Evolutionary conservation across 805 yeast genomes (phyloP).

Genomic region (Pichia manshurica): DNA sequence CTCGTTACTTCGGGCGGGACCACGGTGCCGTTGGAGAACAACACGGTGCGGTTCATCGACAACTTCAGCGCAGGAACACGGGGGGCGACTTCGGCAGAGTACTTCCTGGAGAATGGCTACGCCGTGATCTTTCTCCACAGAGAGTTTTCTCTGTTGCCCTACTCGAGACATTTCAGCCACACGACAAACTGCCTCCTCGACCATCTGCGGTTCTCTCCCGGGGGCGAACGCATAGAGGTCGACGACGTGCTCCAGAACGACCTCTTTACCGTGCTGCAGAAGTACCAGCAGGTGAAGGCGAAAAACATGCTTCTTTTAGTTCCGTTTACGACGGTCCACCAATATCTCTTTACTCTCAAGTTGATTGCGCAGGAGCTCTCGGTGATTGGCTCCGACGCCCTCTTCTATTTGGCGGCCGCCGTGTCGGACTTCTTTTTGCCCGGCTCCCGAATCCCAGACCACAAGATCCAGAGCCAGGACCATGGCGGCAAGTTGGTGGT

Average conservation of each 20-base stretch:
- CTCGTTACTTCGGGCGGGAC: slow-evolving; percentile 96
- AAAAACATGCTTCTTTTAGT: slow-evolving; percentile 54
- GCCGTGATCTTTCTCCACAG: slow-evolving; percentile 91
- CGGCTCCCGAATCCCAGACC: slow-evolving; percentile 77
- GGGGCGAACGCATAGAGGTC: slow-evolving; percentile 51
- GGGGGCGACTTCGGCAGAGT: slow-evolving; percentile 95
- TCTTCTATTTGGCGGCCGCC: slow-evolving; percentile 93
- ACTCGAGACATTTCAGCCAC: slow-evolving; percentile 83
- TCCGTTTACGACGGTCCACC: slow-evolving; percentile 94
- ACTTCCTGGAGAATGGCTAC: slow-evolving; percentile 76
- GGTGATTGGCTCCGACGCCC: slow-evolving; percentile 47
- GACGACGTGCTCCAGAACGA: slow-evolving; percentile 52
- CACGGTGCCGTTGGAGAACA: slow-evolving; percentile 94
- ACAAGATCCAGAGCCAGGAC: slow-evolving; percentile 84
- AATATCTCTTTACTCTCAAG: slow-evolving; percentile 80
- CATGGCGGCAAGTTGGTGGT: slow-evolving; percentile 69
- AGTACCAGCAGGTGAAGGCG: slow-evolving; percentile 46
- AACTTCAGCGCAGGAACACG: slow-evolving; percentile 97
- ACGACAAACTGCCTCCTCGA: slow-evolving; percentile 82
- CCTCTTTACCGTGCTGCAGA: slow-evolving; percentile 54
- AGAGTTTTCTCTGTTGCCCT: slow-evolving; percentile 87
- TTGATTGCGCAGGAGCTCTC: slow-evolving; percentile 57
- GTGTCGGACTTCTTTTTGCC: slow-evolving; percentile 96
- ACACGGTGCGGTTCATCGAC: slow-evolving; percentile 94
- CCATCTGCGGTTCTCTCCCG: slow-evolving; percentile 50